Base-by-base conservation (phyloP, 2,329 filamentous ascomycete species). In the Nemania abortiva region DNA sequence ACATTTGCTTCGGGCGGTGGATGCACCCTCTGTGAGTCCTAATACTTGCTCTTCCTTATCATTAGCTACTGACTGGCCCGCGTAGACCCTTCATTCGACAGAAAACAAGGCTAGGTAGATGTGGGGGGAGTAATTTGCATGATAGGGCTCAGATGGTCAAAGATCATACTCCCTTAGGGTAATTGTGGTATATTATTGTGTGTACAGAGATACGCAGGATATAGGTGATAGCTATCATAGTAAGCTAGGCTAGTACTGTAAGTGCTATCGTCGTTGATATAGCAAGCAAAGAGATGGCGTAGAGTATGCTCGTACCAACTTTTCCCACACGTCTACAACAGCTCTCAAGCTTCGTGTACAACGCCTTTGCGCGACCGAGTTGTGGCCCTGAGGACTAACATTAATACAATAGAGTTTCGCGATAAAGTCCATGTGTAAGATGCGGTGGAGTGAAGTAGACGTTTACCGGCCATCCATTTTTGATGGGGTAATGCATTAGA, bases 21-120 rank as follows among this genome's bases (percentile, higher is more conserved):
- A 6, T 37, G 58, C 6, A 1, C 27, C 9, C 24, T 27, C 34
- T 1, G 65, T 67, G 39, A 3, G 65, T 50, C 13, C 13, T 49
- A 6, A 29, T 50, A 29, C 52, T 13, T 22, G 27, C 47, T 6
- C 22, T 20, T 4, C 22, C 29, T 31, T 18, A 7, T 29, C 11
- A 13, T 45, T 27, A 6, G 53, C 22, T 29, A 31, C 65, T 63
- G 29, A 67, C 15, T 29, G 20, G n/a, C 42, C 18, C 6, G 6
- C n/a, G 2, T 9, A 58, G 59, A 49, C 20, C 6, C 45, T 24
- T 57, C 6, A 5, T 42, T 50, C 13, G 31, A 22, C 29, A 5
- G 6, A 31, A 9, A 24, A 34, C 13, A 31, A 15, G 9, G 10
- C 22, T n/a, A 62, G 15, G 22, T 6, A 50, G 20, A 52, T 24